Evolutionary conservation across 164 flowering plant genomes (phyloP), one percentile per base, ranked within the genome.

Genomic region (Macadamia tetraphylla): DNA sequence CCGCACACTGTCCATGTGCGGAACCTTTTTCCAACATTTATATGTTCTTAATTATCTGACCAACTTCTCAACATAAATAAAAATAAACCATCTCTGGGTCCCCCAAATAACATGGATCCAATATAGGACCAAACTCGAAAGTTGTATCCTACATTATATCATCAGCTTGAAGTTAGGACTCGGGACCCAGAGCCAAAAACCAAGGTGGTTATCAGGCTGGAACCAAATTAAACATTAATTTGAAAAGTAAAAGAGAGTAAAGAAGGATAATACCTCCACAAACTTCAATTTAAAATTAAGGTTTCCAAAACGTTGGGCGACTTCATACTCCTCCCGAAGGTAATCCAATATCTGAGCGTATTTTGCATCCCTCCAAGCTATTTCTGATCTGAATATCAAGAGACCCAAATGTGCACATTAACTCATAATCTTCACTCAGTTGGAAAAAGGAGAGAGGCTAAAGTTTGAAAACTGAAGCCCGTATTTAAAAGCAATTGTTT

Each of bases 311-410:
- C 98, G 88, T 59, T 89, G 98, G 2, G 92, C 76, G 43, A 92
- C 86, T 74, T 92, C 98, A 75, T 85, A 92, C 73, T 92, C 98
- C 75, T 92, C 98, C 13, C 98, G 77, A 18, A 92, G 89, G 78
- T 88, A 92, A 66, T 92, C 98, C 67, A 77, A 78, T 75, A 92
- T 88, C 74, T 87, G 88, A 40, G 96, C 91, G 76, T 90, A 92
- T 74, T 86, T 90, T 63, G 96, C 96, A 67, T 88, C 86, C 69
- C 90, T 85, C 94, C 98, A 92, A 73, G 98, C 98, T 80, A 92
- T 90, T 76, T 92, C 96, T 49, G 98, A 92, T 82, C 96, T 92
- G 82, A 61, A 67, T n/a, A 66, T 30, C 17, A 35, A 44, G 51
- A 63, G 30, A 58, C 29, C 15, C 56, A 64, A 13, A 49, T 29